These are phyloP conservation scores for Veloporphyrellus conicus DNA, from an alignment of 1,284 basidiomycete species.

Conservation along the genomic window DNA sequence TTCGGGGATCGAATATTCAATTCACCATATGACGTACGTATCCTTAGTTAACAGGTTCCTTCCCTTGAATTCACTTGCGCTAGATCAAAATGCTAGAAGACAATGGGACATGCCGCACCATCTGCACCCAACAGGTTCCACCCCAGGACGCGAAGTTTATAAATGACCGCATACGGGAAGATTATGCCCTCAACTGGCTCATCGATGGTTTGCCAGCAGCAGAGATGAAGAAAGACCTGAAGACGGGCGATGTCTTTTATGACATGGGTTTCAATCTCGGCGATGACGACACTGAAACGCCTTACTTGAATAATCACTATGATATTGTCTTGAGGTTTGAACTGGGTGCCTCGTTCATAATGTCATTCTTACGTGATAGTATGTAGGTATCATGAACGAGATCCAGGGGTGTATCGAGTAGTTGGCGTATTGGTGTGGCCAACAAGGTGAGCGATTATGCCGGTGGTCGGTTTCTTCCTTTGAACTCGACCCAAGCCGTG, in stretches of 20 bases:
- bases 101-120: constrained; percentile 69
- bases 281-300: constrained; percentile 55
- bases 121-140: constrained; percentile 67
- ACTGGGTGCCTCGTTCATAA: background rate
- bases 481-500: constrained; percentile 43
- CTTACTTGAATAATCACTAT: constrained; percentile 89
- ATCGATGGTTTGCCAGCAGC: constrained; percentile 92
- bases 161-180: constrained; percentile 87
- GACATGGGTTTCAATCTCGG: constrained; percentile 86
- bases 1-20: constrained; percentile 96
- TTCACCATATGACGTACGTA: constrained; percentile 78
- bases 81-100: constrained; percentile 76
- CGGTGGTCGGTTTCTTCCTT: background rate
- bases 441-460: constrained; percentile 49
- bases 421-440: constrained; percentile 94
- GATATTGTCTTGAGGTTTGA: constrained; percentile 73
- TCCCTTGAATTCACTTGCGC: constrained; percentile 7
- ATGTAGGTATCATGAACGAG: constrained; percentile 76
- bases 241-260: constrained; percentile 80
- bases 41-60: constrained; percentile 1
- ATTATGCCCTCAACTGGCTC: constrained; percentile 94
- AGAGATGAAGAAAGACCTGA: constrained; percentile 80
- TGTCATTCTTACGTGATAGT: constrained; percentile 13
- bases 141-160: constrained; percentile 81
- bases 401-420: constrained; percentile 67